Percentiles rank a stretch among this genome's conserved stretches.
Evolutionary conservation across 192 early-diverging fungal species (phyloP).

Genomic region (Coemansia sp.): DNA sequence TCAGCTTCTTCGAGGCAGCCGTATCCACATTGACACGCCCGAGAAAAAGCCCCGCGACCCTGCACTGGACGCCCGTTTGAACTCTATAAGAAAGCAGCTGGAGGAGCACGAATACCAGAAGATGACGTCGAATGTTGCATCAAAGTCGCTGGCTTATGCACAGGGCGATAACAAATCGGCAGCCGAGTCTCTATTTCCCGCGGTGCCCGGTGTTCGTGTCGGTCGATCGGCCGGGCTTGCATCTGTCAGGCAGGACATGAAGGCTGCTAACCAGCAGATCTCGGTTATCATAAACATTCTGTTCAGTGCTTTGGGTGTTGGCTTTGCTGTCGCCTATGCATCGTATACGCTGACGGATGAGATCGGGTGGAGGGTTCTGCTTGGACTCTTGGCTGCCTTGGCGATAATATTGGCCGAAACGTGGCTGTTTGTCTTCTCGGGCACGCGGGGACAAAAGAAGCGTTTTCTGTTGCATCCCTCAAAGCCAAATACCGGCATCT

Average conservation of each 20-base stretch:
- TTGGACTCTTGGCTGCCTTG: slow-evolving; percentile 32
- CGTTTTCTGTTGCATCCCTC: slow-evolving; percentile 3
- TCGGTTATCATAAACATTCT: slow-evolving; percentile 48
- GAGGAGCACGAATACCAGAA: slow-evolving; percentile 45
- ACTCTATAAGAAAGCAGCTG: slow-evolving; percentile 34
- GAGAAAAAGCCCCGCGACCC: slow-evolving; percentile 32
- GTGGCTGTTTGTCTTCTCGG: slow-evolving; percentile 44
- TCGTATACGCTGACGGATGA: slow-evolving; percentile 46
- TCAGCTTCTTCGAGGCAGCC: slow-evolving; percentile 38
- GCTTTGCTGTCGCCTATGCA: slow-evolving; percentile 49
- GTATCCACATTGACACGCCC: slow-evolving; percentile 23
- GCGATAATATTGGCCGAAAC: slow-evolving; percentile 33
- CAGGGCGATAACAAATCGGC: not conserved
- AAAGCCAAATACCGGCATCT: not conserved
- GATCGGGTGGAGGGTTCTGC: slow-evolving; percentile 43
- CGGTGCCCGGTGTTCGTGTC: slow-evolving; percentile 38
- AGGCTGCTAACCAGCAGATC: slow-evolving; percentile 30
- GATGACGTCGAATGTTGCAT: slow-evolving; percentile 24
- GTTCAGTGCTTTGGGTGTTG: slow-evolving; percentile 48
- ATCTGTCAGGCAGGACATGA: slow-evolving; percentile 32
- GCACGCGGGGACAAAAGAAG: slow-evolving; percentile 40
- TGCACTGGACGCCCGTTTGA: slow-evolving; percentile 37
- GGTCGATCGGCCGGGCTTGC: slow-evolving; percentile 10
- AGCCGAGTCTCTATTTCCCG: slow-evolving; percentile 20
- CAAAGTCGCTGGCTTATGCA: not conserved